Conservation (phyloP, 306 rosid species). For the Malus fusca region DNA sequence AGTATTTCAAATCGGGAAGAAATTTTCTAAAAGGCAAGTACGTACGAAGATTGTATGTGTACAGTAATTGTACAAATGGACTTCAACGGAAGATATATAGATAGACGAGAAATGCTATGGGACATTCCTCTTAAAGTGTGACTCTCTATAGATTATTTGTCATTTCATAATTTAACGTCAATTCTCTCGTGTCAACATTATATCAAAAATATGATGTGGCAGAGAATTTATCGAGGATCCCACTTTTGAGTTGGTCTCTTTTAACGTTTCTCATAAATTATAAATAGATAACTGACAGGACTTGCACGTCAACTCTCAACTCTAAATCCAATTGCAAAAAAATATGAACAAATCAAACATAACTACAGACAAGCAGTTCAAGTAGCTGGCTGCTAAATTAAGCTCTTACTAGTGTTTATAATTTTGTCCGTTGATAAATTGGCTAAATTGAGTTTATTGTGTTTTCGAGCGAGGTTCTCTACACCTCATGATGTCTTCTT, state of each 20-base stretch:
- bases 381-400: not conserved
- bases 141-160: rapidly evolving
- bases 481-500: no score
- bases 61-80: not conserved
- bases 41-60: not conserved
- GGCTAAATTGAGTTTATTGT: no score
- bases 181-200: rapidly evolving
- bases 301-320: not conserved
- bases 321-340: not conserved
- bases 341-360: not conserved
- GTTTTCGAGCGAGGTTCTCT: no score
- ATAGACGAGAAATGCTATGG: not conserved
- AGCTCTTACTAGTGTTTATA: no score
- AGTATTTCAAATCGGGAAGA: not conserved
- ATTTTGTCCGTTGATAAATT: no score
- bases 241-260: rapidly evolving
- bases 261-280: no score
- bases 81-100: not conserved
- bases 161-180: no score
- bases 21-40: not conserved
- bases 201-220: no score
- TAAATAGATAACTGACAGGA: no score
- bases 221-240: rapidly evolving
- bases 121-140: no score
- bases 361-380: not conserved